phyloP scores from a whole-genome alignment of 1,284 basidiomycete species.

The Paramarasmius palmivorus region DNA sequence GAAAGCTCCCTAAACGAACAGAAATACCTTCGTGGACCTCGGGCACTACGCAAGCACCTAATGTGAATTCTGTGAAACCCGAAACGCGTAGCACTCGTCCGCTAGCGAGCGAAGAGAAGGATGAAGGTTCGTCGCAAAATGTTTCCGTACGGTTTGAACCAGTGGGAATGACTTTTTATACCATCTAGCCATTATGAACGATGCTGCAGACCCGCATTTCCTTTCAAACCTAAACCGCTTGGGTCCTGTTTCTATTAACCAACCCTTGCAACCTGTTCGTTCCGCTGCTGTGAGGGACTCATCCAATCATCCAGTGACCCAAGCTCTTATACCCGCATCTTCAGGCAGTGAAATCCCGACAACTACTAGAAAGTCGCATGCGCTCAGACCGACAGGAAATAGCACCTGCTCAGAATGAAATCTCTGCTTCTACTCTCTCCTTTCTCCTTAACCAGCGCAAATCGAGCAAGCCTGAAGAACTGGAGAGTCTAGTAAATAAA shows the following conservation, averaged over 20 bases:
- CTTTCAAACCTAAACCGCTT: constrained; percentile 68
- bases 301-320: not conserved
- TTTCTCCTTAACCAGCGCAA: constrained; percentile 72
- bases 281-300: constrained; percentile 42
- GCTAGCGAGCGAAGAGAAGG: constrained; percentile 54
- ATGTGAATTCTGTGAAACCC: constrained; percentile 19
- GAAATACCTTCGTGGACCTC: constrained; percentile 51
- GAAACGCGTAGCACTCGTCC: constrained; percentile 20
- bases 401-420: constrained; percentile 41
- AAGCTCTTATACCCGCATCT: constrained; percentile 5
- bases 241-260: constrained; percentile 75
- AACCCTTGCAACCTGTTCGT: constrained; percentile 55
- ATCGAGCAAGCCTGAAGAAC: constrained; percentile 42
- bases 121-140: constrained; percentile 39
- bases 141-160: not conserved
- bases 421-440: constrained; percentile 58
- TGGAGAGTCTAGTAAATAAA: constrained; percentile 50
- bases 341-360: constrained; percentile 37
- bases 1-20: constrained; percentile 59
- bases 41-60: constrained; percentile 54
- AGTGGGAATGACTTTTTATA: not conserved
- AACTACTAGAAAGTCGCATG: constrained; percentile 51
- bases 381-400: constrained; percentile 58
- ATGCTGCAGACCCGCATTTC: constrained; percentile 77
- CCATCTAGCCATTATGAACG: constrained; percentile 59